Evolutionary conservation across 352 stramenopile species (phyloP), one percentile per base, ranked within the genome.

Genomic region (Phytophthora niederhauseri): DNA sequence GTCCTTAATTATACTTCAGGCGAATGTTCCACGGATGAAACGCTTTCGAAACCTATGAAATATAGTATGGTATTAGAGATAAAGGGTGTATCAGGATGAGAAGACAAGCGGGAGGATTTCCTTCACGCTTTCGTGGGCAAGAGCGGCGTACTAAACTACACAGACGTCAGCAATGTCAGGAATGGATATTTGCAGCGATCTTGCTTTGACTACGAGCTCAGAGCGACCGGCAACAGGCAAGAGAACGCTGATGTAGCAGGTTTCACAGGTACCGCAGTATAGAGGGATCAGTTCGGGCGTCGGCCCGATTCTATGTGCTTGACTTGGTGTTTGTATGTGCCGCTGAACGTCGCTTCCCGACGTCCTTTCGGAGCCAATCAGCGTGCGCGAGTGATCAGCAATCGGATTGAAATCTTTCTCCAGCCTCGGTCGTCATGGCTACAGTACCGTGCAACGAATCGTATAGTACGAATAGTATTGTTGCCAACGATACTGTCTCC

Each of bases 361-460:
- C 49, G 49, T 14, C 49, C 49, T 55, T 38, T 55, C 20, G 22
- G 15, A 19, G 45, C 45, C 45, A 51, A 51, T 51, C 15, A 51
- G 45, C 15, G 15, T 8, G 45, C 17, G 45, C 28, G 28, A 31
- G 45, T 24, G 24, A 52, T 67, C 50, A 56, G 30, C 45, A 28
- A 55, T 64, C 30, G 48, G 28, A 7, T 31, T 9, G 28, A 64
- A 51, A 30, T 65, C 34, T 65, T 46, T 65, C 6, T 6, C 52
- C 41, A 57, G 41, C 45, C 36, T 15, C 15, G 62, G 62, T 69
- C 62, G 62, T 69, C 62, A 69, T 36, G 8, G 54, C 62, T 69
- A 58, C 62, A 31, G 31, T 64, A 48, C 54, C n/a, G n/a, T n/a
- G n/a, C n/a, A n/a, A n/a, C n/a, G n/a, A n/a, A n/a, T n/a, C n/a